phyloP scores from a whole-genome alignment of 345 rosid genomes.

The Pistacia integerrima region DNA sequence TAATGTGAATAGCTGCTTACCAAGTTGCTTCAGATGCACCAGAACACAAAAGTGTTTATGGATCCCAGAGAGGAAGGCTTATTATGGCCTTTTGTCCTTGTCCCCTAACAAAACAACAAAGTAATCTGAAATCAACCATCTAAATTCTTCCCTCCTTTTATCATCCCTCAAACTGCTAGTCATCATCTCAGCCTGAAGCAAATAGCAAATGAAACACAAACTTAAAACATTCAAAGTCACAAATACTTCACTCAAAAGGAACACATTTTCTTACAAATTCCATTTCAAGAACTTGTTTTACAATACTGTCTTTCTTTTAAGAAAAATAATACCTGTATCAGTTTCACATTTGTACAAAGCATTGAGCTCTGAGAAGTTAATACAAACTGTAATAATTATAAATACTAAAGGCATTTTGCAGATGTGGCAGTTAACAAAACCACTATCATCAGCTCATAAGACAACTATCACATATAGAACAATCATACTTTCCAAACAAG shows the following conservation, averaged over 20 bases:
- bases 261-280: constrained; percentile 34
- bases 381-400: constrained; percentile 19
- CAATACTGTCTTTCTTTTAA: constrained; percentile 24
- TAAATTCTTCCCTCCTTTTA: too few species aligned
- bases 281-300: constrained; percentile 34
- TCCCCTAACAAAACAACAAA: background rate
- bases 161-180: background rate
- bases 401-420: constrained; percentile 6
- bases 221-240: background rate
- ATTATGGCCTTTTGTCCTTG: constrained; percentile 5
- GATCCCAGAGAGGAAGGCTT: background rate
- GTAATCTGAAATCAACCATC: background rate
- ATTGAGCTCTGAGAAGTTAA: constrained; percentile 15
- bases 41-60: background rate
- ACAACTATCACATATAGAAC: constrained; percentile 11
- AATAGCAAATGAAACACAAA: background rate
- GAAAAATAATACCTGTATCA: constrained; percentile 27
- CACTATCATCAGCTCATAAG: constrained; percentile 15
- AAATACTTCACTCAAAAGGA: background rate
- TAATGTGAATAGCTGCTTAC: background rate
- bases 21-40: constrained; percentile 9
- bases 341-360: constrained; percentile 41
- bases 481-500: constrained; percentile 19
- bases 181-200: background rate
- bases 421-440: constrained; percentile 18